Evolutionary conservation across 2,329 filamentous ascomycete species (phyloP).

Genomic region (Sphaerulina populicola): DNA sequence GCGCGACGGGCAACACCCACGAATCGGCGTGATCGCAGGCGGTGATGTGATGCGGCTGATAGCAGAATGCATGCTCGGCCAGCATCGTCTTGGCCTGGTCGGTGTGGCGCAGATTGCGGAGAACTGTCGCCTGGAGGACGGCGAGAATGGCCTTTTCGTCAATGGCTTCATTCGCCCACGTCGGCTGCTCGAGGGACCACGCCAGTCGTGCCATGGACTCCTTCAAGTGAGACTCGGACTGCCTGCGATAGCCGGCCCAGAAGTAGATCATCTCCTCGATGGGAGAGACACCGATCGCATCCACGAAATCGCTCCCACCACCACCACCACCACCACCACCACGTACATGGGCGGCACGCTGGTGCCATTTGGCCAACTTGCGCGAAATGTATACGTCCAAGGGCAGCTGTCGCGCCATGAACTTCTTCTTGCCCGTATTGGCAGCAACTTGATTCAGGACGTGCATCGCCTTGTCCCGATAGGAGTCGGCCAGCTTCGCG

Average conservation of each 20-base stretch:
- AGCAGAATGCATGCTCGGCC: slow-evolving; percentile 52
- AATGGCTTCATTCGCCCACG: slow-evolving; percentile 45
- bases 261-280: slow-evolving; percentile 87
- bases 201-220: slow-evolving; percentile 54
- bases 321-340: too few species aligned
- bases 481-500: slow-evolving; percentile 42
- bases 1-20: slow-evolving; percentile 63
- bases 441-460: slow-evolving; percentile 63
- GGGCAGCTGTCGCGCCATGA: slow-evolving; percentile 82
- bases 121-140: slow-evolving; percentile 57
- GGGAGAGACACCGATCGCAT: slow-evolving; percentile 73
- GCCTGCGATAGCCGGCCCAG: slow-evolving; percentile 82
- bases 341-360: slow-evolving; percentile 60
- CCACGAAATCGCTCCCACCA: slow-evolving; percentile 61
- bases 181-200: slow-evolving; percentile 52
- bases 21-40: slow-evolving; percentile 50
- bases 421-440: slow-evolving; percentile 73
- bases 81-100: slow-evolving; percentile 58
- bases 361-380: slow-evolving; percentile 84
- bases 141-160: slow-evolving; percentile 59
- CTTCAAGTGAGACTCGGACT: slow-evolving; percentile 58
- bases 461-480: slow-evolving; percentile 51
- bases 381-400: slow-evolving; percentile 79
- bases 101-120: slow-evolving; percentile 52
- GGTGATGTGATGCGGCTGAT: slow-evolving; percentile 49